These are phyloP conservation scores for Alternaria sp. DNA, from an alignment of 2,329 filamentous ascomycete species.

Conservation along the genomic window DNA sequence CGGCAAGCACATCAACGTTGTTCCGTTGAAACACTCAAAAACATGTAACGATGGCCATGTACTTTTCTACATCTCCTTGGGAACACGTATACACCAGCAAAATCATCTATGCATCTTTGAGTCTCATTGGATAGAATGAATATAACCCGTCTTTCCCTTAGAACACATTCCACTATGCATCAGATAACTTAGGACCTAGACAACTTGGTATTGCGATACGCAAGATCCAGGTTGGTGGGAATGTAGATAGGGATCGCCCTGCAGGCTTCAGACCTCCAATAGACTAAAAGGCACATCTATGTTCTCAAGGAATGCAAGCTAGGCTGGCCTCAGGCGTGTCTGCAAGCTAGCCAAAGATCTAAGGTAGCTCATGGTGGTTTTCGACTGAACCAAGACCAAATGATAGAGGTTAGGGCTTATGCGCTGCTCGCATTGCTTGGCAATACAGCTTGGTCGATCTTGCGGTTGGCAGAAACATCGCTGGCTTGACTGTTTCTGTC, in stretches of 20 bases:
- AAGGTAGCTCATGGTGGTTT: not conserved
- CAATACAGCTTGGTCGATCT: not conserved
- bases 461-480: not conserved
- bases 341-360: not conserved
- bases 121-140: not conserved
- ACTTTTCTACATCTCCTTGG: not conserved
- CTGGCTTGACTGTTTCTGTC: not conserved
- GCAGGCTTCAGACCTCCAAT: too few species aligned
- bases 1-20: too few species aligned
- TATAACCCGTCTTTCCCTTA: not conserved
- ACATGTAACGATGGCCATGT: not conserved
- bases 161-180: not conserved
- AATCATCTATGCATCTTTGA: too few species aligned
- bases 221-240: not conserved
- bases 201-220: not conserved
- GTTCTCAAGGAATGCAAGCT: too few species aligned
- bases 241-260: fast-evolving
- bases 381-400: not conserved
- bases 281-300: too few species aligned
- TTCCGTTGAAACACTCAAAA: too few species aligned
- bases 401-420: not conserved
- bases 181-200: not conserved
- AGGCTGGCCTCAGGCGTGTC: not conserved
- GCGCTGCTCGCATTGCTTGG: not conserved
- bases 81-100: too few species aligned